Base-by-base conservation (phyloP, 2,329 filamentous ascomycete species). In the Monosporascus sp. region DNA sequence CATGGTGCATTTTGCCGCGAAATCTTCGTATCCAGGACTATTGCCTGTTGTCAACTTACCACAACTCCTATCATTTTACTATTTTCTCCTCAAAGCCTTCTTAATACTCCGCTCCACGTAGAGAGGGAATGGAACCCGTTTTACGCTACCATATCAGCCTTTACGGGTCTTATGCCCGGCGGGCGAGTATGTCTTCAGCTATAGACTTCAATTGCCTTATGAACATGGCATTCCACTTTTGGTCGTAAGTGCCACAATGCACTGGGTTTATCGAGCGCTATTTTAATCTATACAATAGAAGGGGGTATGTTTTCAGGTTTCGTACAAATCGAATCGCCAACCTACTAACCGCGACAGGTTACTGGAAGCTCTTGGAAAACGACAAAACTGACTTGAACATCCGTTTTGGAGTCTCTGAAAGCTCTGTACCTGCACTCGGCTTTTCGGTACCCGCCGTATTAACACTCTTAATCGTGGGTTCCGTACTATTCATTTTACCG, bases 181-280 rank as follows among this genome's bases (percentile, higher is more conserved):
- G 1, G 62, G 60, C 2, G 44, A 58, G 17, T 62, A 65, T 20
- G 22, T 45, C 11, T 61, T 60, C 2, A 60, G 50, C 2, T 64
- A 63, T 47, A 48, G 60, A 37, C 52, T 65, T 2, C 60, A 63
- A 38, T 45, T 65, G 2, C 62, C 63, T 7, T 64, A 62, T 24
- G 47, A 47, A 9, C 64, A 59, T 46, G 58, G 56, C 17, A 24
- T 64, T 5, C 59, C 63, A 1, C 51, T 66, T 6, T 48, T 65
- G 0, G 58, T 31, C 22, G 22, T 24, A 24, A 24, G 22, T 24
- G 4, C 22, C 22, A 24, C 22, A 24, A 24, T 24, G 22, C 22
- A 4, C 5, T 4, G 45, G 47, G 3, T 15, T 58, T 25, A 24
- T 45, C 41, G 3, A 45, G 24, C 20, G 41, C 41, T 9, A 45